Conservation (phyloP, 2,329 filamentous ascomycete genomes). For the Ophiosphaerella narmari region DNA sequence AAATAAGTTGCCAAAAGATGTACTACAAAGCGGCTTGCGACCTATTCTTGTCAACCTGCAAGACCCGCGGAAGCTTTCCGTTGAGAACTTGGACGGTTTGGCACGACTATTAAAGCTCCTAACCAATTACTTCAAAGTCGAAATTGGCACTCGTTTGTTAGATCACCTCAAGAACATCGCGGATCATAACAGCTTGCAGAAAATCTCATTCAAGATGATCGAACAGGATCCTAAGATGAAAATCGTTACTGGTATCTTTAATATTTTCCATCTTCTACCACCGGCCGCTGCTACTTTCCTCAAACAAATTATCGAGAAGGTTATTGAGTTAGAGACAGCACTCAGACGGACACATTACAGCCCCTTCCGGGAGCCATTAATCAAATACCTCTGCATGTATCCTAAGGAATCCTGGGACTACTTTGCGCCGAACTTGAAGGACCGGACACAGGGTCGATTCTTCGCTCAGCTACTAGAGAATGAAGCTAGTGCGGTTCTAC, state of each 20-base stretch:
- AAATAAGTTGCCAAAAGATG: conserved; percentile 90
- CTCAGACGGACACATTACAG: conserved; percentile 86
- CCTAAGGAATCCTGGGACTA: conserved; percentile 84
- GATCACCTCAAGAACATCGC: conserved; percentile 93
- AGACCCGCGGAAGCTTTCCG: conserved; percentile 86
- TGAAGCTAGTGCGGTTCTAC: conserved; percentile 72
- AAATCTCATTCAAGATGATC: conserved; percentile 91
- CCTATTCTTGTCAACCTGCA: conserved; percentile 97
- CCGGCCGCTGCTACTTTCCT: conserved; percentile 89
- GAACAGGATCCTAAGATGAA: conserved; percentile 94
- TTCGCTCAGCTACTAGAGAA: conserved; percentile 85
- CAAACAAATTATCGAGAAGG: conserved; percentile 83
- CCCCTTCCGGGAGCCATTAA: conserved; percentile 86
- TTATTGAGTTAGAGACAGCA: conserved; percentile 85
- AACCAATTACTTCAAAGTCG: conserved; percentile 98
- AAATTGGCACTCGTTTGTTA: conserved; percentile 90
- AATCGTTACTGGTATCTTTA: conserved; percentile 90
- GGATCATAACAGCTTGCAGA: conserved; percentile 77
- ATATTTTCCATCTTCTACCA: conserved; percentile 95
- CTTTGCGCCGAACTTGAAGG: conserved; percentile 77
- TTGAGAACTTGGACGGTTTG: conserved; percentile 87
- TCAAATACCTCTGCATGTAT: conserved; percentile 93
- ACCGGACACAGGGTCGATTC: conserved; percentile 87
- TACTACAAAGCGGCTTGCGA: conserved; percentile 89
- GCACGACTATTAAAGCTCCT: conserved; percentile 86